Percentiles rank a stretch among this genome's conserved stretches.
Evolutionary conservation across 164 flowering plant species (phyloP).

Genomic region (Piper betle): DNA sequence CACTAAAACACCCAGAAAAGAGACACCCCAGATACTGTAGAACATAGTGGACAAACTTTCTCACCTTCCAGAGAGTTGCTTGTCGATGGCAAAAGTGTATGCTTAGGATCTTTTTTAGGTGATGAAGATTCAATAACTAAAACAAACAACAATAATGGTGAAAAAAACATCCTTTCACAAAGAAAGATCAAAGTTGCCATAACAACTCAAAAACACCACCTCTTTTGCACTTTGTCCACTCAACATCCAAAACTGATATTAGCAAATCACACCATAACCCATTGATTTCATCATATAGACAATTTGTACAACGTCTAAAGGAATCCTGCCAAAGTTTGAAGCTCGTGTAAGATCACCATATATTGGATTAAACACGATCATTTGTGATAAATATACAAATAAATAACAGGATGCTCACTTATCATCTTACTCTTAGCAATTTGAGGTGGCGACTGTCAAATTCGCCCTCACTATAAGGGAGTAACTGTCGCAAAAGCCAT

Average conservation of each 20-base stretch:
- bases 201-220: constrained; percentile 29
- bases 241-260: constrained; percentile 47
- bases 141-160: constrained; percentile 12
- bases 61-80: constrained; percentile 39
- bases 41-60: not conserved
- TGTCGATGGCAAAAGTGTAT: constrained; percentile 37
- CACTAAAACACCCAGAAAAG: not conserved
- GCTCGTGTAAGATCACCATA: constrained; percentile 8
- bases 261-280: constrained; percentile 81
- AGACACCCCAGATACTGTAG: not conserved
- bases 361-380: not conserved
- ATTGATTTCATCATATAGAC: constrained; percentile 42
- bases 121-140: constrained; percentile 85
- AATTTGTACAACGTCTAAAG: constrained; percentile 28
- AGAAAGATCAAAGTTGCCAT: not conserved
- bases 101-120: constrained; percentile 71
- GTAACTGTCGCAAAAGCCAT: constrained; percentile 95
- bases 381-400: not conserved
- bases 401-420: not conserved
- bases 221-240: constrained; percentile 96
- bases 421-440: constrained; percentile 47
- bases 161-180: not conserved
- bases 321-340: constrained; percentile 35
- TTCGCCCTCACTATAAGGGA: constrained; percentile 76
- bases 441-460: constrained; percentile 56